These are phyloP conservation scores for Wickerhamiella spandovensis DNA, from an alignment of 805 yeast genomes.

Conservation along the genomic window DNA sequence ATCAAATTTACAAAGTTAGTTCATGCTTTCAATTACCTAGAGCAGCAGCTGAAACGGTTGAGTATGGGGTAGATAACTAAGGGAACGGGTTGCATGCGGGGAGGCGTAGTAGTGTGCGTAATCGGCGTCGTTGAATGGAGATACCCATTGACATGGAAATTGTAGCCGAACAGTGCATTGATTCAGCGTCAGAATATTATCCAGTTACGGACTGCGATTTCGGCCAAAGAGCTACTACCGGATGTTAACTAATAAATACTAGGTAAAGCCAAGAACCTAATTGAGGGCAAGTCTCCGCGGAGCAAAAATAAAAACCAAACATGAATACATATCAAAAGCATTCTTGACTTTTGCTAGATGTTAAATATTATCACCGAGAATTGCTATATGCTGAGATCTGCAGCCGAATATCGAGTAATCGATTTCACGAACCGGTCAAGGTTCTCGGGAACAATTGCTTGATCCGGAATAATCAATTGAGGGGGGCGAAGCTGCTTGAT, in stretches of 20 bases:
- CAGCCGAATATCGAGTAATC: background rate
- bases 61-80: background rate
- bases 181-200: too few species aligned
- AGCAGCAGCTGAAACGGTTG: background rate
- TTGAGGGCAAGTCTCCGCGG: too few species aligned
- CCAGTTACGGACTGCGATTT: too few species aligned
- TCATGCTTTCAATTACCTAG: background rate
- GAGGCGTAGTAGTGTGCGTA: background rate
- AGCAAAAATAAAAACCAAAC: too few species aligned
- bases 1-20: background rate
- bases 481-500: slow-evolving; percentile 37
- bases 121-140: background rate
- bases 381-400: background rate
- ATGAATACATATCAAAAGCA: too few species aligned
- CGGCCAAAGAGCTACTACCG: too few species aligned
- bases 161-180: background rate
- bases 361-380: too few species aligned
- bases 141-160: background rate
- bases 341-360: too few species aligned
- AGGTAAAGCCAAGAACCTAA: too few species aligned
- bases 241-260: too few species aligned
- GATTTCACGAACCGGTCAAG: background rate
- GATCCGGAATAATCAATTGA: slow-evolving; percentile 8
- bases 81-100: background rate
- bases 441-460: background rate